phyloP scores from a whole-genome alignment of 495 filamentous ascomycete genomes.

The Aspergillus coremiiformis region DNA sequence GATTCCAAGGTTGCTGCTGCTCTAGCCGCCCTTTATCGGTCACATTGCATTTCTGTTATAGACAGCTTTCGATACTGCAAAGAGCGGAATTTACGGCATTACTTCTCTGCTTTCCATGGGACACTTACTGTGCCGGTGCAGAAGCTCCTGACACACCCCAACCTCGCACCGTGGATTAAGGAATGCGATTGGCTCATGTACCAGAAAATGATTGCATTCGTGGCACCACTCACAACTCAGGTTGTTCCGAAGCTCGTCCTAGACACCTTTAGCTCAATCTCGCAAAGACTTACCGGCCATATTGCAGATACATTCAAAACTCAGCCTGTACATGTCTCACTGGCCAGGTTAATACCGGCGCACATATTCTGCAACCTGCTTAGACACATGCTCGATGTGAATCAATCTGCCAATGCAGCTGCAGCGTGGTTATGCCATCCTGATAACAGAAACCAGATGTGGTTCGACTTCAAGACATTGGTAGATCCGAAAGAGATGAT shows the following conservation, averaged over 20 bases:
- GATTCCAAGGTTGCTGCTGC: conserved; percentile 78
- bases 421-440: conserved; percentile 44
- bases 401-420: conserved; percentile 64
- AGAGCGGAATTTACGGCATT: conserved; percentile 86
- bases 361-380: conserved; percentile 81
- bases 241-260: conserved; percentile 79
- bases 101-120: conserved; percentile 93
- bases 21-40: conserved; percentile 77
- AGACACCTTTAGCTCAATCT: conserved; percentile 76
- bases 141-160: conserved; percentile 77
- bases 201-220: conserved; percentile 87
- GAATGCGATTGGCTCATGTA: conserved; percentile 94
- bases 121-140: conserved; percentile 96
- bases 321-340: conserved; percentile 72
- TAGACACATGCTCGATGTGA: conserved; percentile 79
- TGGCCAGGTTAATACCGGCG: conserved; percentile 80
- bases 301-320: conserved; percentile 70
- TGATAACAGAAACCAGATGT: conserved; percentile 65
- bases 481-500: conserved; percentile 60
- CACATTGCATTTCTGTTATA: conserved; percentile 88
- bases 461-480: conserved; percentile 76
- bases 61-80: conserved; percentile 94
- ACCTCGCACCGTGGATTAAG: conserved; percentile 84
- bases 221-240: conserved; percentile 77
- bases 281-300: conserved; percentile 66